phyloP scores from a whole-genome alignment of 805 yeast species.

The Cyberlindnera amylophila region DNA sequence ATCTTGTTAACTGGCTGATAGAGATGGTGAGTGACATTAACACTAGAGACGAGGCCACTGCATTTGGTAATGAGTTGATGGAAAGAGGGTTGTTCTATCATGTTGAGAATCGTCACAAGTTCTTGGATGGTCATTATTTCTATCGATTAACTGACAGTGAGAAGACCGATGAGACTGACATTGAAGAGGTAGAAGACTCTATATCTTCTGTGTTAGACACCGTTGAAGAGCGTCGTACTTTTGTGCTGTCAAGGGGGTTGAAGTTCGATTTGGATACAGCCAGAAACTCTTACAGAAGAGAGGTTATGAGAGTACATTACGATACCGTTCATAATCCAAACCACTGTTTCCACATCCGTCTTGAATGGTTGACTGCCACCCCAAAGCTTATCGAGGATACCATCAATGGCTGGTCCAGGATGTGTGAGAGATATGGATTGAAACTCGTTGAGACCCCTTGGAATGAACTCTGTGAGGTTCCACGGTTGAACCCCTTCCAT shows the following conservation, averaged over 20 bases:
- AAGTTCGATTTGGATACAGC: conserved; percentile 73
- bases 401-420: conserved; percentile 70
- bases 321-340: conserved; percentile 92
- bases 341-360: conserved; percentile 84
- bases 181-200: not conserved
- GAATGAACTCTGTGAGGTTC: conserved; percentile 76
- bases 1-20: conserved; percentile 80
- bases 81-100: conserved; percentile 68
- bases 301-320: conserved; percentile 76
- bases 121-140: conserved; percentile 90
- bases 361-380: conserved; percentile 92
- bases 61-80: conserved; percentile 77
- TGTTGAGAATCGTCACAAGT: conserved; percentile 77
- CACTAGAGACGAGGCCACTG: conserved; percentile 77
- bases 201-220: conserved; percentile 14
- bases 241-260: conserved; percentile 64
- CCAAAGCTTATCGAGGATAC: conserved; percentile 80
- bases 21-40: conserved; percentile 76
- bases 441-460: conserved; percentile 85
- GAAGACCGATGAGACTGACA: conserved; percentile 9
- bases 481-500: conserved; percentile 79
- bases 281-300: conserved; percentile 69
- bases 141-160: conserved; percentile 36
- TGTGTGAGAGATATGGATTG: conserved; percentile 83
- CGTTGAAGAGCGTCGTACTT: conserved; percentile 27